Evolutionary conservation across 2,329 filamentous ascomycete species (phyloP), one percentile per base, ranked within the genome.

Genomic region (Lachnum nothofagi): DNA sequence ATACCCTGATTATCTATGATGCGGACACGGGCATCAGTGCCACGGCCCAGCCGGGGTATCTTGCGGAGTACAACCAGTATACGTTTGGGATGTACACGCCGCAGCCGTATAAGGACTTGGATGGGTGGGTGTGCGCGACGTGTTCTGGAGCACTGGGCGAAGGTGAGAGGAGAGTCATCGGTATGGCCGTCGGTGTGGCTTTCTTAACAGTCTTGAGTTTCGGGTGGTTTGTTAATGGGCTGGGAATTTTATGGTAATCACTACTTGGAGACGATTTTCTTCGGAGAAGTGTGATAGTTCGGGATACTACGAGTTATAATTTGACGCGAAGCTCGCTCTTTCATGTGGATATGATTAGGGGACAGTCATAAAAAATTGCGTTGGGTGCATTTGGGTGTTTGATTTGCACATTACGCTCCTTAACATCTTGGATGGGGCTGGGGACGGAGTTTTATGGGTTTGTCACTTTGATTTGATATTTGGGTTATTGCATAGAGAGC

Each of bases 1-100:
- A 83, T 67, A 82, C 79, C 0, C 72, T 85, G 8, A 68, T 84
- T 49, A 73, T 85, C 62, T 76, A 78, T 64, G 81, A 85, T 60
- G 72, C 80, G 2, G 78, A 77, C 17, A 69, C 70, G 23, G 67
- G 67, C 29, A 66, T 77, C 40, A 77, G 65, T 52, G 75, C 74
- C n/a, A 65, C 69, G 1, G 69, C 78, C 3, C 67, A 76, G 48
- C 60, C 79, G 4, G 82, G 82, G 16, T 82, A 82, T 57, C 65
- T 85, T 9, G 70, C 69, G 9, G 67, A 72, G 2, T 77, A 68
- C 52, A 62, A 68, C 38, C 66, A 65, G 27, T 77, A 81, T 61
- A 68, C 60, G 1, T 84, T 85, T 55, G 80, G 79, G 46, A 66
- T 85, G 64, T 85, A 85, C 65, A 67, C 70, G 1, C 62, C 68